Evolutionary conservation across 2,329 filamentous ascomycete genomes (phyloP).

Genomic region (Alternaria sp.): DNA sequence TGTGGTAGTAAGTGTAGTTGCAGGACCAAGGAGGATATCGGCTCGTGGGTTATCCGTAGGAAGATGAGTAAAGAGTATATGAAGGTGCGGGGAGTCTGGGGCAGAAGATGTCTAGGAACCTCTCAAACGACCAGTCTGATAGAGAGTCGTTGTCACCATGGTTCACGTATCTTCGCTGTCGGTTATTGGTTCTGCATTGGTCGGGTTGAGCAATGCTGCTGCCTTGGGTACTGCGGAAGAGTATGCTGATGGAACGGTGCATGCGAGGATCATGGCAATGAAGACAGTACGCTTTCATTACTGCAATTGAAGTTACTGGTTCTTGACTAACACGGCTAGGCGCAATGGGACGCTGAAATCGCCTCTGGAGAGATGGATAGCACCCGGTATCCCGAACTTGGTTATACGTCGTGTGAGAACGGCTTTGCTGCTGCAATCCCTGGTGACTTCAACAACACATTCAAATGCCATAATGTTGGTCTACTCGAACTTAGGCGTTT

Average conservation of each 20-base stretch:
- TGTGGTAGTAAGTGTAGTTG: not conserved
- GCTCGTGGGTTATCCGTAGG: not conserved
- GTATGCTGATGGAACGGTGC: constrained; percentile 47
- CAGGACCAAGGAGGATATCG: not conserved
- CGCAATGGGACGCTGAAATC: constrained; percentile 37
- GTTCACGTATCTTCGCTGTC: constrained; percentile 22
- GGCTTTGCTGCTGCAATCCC: constrained; percentile 46
- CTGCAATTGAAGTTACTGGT: not conserved
- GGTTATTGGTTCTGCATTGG: constrained; percentile 25
- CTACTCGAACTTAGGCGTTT: not conserved
- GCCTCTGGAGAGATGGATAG: constrained; percentile 40
- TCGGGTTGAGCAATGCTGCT: constrained; percentile 32
- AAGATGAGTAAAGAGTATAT: constrained; percentile 3
- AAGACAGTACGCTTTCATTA: constrained; percentile 33
- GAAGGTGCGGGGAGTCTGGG: not conserved
- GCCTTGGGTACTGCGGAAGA: constrained; percentile 38
- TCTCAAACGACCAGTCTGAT: not conserved
- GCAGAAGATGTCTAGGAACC: not conserved
- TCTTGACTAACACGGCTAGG: constrained; percentile 20
- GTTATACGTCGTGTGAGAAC: constrained; percentile 41
- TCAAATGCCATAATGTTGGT: constrained; percentile 48
- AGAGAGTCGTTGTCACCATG: constrained; percentile 16
- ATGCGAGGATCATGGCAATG: constrained; percentile 45
- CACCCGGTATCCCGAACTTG: constrained; percentile 38
- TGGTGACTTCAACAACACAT: constrained; percentile 46